Base-by-base conservation (phyloP, 345 rosid genomes). In the Linum usitatissimum region DNA sequence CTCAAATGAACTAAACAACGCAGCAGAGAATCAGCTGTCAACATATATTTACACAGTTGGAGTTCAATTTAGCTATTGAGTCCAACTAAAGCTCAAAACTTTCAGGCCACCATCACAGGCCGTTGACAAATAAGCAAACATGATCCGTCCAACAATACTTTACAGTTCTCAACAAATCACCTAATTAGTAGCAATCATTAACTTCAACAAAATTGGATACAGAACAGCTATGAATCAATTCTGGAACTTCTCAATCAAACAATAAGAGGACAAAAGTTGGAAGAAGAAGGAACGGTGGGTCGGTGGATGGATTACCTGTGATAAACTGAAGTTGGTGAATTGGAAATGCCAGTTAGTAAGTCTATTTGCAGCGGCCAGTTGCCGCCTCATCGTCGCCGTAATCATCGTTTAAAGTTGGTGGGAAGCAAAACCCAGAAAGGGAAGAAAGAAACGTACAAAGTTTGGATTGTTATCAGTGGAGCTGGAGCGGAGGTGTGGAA, bases 321-420 rank as follows among this genome's bases (percentile, higher is more conserved):
- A 30, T 28, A 6, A 34, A 17, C 10, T 48, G 63, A 40, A 57
- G 58, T 49, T 69, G 48, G 18, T 56, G 53, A 69, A 57, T 17
- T 67, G 63, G 38, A 69, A 36, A 58, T 63, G 72, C 72, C 67
- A 63, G 60, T 68, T 68, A 14, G 20, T 28, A 49, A 63, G 3
- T 49, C 36, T 68, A 8, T 14, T 45, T 45, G 17, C 4, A 13
- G 67, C 49, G 51, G 67, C 49, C 20, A 58, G 30, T 18, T 42
- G 56, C 9, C 67, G 66, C 72, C 30, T 68, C 65, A 61, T 66
- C 70, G 38, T 59, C 15, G 51, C 17, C 7, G 17, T 45, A 45
- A 45, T 45, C 51, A 45, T 45, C 17, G 13, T 34, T 45, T 3
- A 4, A 10, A 45, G 51, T 10, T 10, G 28, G 51, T n/a, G 51